Evolutionary conservation across 352 stramenopile species (phyloP).

Genomic region (Lagenidium sp.): DNA sequence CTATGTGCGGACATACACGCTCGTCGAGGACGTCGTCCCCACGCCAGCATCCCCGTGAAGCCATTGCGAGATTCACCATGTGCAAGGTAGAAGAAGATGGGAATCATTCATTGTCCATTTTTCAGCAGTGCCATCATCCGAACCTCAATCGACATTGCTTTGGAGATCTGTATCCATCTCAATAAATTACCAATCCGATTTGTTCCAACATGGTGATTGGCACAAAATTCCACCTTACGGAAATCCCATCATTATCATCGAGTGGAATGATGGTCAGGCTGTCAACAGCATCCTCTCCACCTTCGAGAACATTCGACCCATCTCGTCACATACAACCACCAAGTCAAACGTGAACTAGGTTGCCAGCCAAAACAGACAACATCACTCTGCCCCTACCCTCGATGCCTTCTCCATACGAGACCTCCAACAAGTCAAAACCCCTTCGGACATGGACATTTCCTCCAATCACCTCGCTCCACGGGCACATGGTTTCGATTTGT

Average conservation of each 20-base stretch:
- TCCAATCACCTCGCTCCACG: conserved; percentile 7
- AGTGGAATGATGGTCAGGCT: conserved; percentile 6
- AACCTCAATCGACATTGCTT: too few species aligned
- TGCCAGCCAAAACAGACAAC: too few species aligned
- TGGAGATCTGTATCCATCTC: too few species aligned
- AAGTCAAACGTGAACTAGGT: conserved; percentile 6
- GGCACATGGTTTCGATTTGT: conserved; percentile 15
- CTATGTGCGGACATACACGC: conserved; percentile 33
- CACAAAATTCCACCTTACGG: too few species aligned
- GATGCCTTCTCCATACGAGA: too few species aligned
- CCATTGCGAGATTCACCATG: not conserved
- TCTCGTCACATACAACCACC: conserved; percentile 7
- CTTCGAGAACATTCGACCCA: conserved; percentile 18
- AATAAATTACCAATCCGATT: too few species aligned
- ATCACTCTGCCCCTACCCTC: not conserved
- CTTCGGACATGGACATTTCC: not conserved
- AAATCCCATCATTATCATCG: too few species aligned
- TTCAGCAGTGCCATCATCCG: too few species aligned
- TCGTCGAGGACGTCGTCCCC: conserved; percentile 17
- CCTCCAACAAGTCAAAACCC: too few species aligned
- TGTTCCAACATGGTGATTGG: too few species aligned
- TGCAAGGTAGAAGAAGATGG: not conserved
- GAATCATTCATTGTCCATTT: too few species aligned
- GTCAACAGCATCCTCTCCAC: not conserved
- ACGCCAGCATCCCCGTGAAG: not conserved